phyloP scores from a whole-genome alignment of 148 eudicot species.

The Nepenthes mirabilis region DNA sequence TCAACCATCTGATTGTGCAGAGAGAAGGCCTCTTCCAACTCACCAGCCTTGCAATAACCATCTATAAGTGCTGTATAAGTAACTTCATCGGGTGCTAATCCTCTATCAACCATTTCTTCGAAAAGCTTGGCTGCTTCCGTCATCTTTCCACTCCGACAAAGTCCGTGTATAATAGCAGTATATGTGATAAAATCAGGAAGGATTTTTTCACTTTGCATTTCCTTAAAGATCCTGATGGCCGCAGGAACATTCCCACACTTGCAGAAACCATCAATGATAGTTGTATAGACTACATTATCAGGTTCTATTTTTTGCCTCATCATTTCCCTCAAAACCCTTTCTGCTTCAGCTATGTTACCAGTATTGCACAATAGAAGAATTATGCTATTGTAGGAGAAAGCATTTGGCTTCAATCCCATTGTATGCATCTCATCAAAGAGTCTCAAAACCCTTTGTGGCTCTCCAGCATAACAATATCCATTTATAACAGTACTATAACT shows the following conservation, averaged over 20 bases:
- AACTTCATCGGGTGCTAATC: slow-evolving; percentile 55
- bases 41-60: slow-evolving; percentile 86
- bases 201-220: slow-evolving; percentile 43
- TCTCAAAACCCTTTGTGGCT: slow-evolving; percentile 32
- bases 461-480: slow-evolving; percentile 59
- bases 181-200: slow-evolving; percentile 54
- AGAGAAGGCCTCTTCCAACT: slow-evolving; percentile 51
- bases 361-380: slow-evolving; percentile 55
- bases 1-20: slow-evolving; percentile 78
- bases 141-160: slow-evolving; percentile 52
- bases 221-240: slow-evolving; percentile 46
- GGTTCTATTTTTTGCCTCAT: slow-evolving; percentile 33
- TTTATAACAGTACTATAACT: slow-evolving; percentile 67
- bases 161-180: slow-evolving; percentile 57
- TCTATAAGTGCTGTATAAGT: slow-evolving; percentile 73
- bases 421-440: slow-evolving; percentile 51
- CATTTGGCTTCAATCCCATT: slow-evolving; percentile 62
- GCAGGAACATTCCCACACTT: slow-evolving; percentile 43
- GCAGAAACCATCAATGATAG: slow-evolving; percentile 70
- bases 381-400: slow-evolving; percentile 52
- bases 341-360: slow-evolving; percentile 57
- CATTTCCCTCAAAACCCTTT: slow-evolving; percentile 65
- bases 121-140: slow-evolving; percentile 53
- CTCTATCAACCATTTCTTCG: slow-evolving; percentile 46
- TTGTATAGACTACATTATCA: slow-evolving; percentile 71